Conservation (phyloP, 73 alveolate species). For the Stentor roeselii region DNA sequence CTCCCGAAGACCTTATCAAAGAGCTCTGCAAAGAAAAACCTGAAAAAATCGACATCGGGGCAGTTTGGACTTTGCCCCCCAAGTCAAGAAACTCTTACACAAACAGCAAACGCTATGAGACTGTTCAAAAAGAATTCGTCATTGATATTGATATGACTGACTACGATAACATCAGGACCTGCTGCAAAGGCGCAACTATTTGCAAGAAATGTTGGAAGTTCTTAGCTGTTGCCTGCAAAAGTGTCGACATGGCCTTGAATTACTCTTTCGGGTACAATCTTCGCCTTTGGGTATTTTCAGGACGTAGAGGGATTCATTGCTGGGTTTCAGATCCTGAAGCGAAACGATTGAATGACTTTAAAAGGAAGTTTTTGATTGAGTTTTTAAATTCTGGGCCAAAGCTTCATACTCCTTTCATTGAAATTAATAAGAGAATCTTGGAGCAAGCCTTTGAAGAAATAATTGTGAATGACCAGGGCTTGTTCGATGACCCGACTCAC, state of each 20-base stretch:
- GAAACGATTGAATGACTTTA: constrained; percentile 75
- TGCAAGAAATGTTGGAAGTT: constrained; percentile 96
- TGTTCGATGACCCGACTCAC: neutral
- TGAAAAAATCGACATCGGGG: constrained; percentile 95
- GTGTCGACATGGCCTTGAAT: constrained; percentile 66
- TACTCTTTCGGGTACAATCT: constrained; percentile 89
- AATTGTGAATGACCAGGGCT: neutral
- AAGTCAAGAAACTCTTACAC: constrained; percentile 61
- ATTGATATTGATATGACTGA: constrained; percentile 98
- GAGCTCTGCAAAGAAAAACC: constrained; percentile 63
- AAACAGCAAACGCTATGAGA: constrained; percentile 4
- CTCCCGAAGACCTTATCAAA: constrained; percentile 63
- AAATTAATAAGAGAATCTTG: neutral
- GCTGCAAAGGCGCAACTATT: constrained; percentile 93
- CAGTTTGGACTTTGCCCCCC: constrained; percentile 60
- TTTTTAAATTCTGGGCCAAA: constrained; percentile 42
- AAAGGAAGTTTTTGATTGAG: constrained; percentile 86
- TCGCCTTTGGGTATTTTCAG: constrained; percentile 92
- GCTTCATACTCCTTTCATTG: constrained; percentile 7
- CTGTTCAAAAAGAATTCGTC: constrained; percentile 86
- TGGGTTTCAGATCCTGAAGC: constrained; percentile 95
- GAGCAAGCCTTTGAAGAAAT: constrained; percentile 2
- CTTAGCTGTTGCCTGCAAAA: constrained; percentile 82
- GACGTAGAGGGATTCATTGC: constrained; percentile 99
- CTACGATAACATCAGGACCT: constrained; percentile 95